Evolutionary conservation across 352 stramenopile genomes (phyloP).

Genomic region (Phytopythium cucurbitacearum): DNA sequence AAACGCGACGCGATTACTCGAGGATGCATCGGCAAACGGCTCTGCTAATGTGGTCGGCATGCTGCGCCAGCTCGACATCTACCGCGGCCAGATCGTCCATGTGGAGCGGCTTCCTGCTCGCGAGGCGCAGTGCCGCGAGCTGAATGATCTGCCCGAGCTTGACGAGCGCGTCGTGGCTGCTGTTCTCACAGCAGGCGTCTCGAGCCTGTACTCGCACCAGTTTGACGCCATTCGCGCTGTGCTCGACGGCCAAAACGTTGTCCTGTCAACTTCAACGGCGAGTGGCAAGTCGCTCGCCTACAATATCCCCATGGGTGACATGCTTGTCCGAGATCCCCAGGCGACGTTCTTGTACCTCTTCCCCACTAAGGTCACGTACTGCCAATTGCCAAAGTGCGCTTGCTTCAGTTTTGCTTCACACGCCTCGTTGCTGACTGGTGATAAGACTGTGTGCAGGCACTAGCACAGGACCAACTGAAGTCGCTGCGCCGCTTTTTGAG

Average conservation of each 20-base stretch:
- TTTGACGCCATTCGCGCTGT: slow-evolving; percentile 86
- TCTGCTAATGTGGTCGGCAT: slow-evolving; percentile 26
- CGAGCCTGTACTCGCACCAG: slow-evolving; percentile 91
- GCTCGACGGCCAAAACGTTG: slow-evolving; percentile 83
- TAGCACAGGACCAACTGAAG: slow-evolving; percentile 97
- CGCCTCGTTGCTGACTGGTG: not conserved
- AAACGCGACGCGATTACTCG: not conserved
- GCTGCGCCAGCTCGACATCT: slow-evolving; percentile 49
- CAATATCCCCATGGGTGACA: slow-evolving; percentile 91
- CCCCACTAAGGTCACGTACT: slow-evolving; percentile 88
- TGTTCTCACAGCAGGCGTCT: slow-evolving; percentile 14
- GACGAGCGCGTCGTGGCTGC: not conserved
- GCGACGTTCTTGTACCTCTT: slow-evolving; percentile 94
- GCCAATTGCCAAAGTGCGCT: no score
- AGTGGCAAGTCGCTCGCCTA: slow-evolving; percentile 98
- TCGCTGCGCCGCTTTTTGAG: slow-evolving; percentile 77
- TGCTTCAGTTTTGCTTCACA: no score
- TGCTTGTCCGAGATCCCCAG: slow-evolving; percentile 40
- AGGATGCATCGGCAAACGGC: no score
- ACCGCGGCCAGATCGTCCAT: slow-evolving; percentile 77
- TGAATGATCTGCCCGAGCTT: slow-evolving; percentile 25
- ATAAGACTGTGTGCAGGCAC: slow-evolving; percentile 33
- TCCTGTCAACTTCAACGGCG: slow-evolving; percentile 95
- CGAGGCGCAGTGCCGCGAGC: slow-evolving; percentile 30
- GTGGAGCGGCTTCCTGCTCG: slow-evolving; percentile 52